Base-by-base conservation (phyloP, 805 yeast genomes). In the Cyberlindnera mycetangii region DNA sequence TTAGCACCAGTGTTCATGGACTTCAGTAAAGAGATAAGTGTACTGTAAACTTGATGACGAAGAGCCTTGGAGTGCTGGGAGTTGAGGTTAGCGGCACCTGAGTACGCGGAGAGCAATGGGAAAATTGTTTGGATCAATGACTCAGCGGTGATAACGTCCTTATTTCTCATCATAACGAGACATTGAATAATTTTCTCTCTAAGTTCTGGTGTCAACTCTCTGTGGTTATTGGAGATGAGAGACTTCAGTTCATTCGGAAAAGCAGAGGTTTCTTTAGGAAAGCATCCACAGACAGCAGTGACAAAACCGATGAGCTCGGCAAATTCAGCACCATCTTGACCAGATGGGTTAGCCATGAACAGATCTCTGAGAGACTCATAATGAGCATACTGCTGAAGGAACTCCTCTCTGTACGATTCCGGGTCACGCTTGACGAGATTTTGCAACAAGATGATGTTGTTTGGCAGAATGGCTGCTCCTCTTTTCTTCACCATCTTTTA, bases 381-480 rank as follows among this genome's bases (percentile, higher is more conserved):
- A 64, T 93, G 98, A 41, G 93, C 79, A 62, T 84, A 89, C 62
- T 93, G 99, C 57, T 89, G 93, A 32, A 85, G 65, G 65, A 93
- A 93, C 65, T 93, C 99, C 66, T 93, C 99, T 48, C 81, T 80
- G 63, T 93, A 93, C 0, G 98, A 90, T 55, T 78, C 85, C 2
- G 99, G 97, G 64, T 93, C 99, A 57, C 97, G 76, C 55, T 90
- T 84, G 9, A 93, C 95, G 52, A 93, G 74, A 64, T 93, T 93
- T 68, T 93, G 99, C 48, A 93, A 69, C 50, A 92, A 70, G 31
- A 95, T 90, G 61, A 93, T 85, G 66, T 93, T 93, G 16, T 89
- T 86, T 10, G 98, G 98, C 61, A 92, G 71, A 45, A 90, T 76
- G 37, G 97, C 97, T 21, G 96, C 93, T 76, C 97, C 86, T 68